phyloP scores from a whole-genome alignment of 805 yeast genomes.

The Yueomyces sp. region DNA sequence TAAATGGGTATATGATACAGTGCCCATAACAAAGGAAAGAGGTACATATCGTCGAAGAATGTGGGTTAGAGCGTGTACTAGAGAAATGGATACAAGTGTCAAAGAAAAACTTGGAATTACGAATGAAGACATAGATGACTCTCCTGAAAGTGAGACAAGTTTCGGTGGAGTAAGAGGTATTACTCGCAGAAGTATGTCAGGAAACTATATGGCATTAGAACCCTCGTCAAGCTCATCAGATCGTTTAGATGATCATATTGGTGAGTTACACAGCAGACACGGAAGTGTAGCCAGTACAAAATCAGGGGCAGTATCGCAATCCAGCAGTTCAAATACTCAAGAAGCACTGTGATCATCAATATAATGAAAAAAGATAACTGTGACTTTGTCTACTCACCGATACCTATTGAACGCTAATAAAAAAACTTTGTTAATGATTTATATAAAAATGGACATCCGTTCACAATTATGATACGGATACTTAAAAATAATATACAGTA shows the following conservation, averaged over 20 bases:
- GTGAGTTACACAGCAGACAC: background rate
- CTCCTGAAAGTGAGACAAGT: background rate
- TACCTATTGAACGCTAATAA: too few relatives aligned
- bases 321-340: too few relatives aligned
- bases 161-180: background rate
- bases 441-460: too few relatives aligned
- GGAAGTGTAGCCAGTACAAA: background rate
- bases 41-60: constrained; percentile 45
- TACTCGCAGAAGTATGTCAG: background rate
- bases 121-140: background rate
- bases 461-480: too few relatives aligned
- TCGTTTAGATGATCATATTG: background rate
- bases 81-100: constrained; percentile 11
- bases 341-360: too few relatives aligned
- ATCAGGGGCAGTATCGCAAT: background rate
- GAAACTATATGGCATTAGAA: background rate
- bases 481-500: too few relatives aligned
- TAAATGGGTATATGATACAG: constrained; percentile 74
- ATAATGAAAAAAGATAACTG: too few relatives aligned
- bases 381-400: too few relatives aligned
- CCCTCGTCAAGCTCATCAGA: background rate
- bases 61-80: constrained; percentile 38
- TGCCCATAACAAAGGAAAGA: constrained; percentile 16
- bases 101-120: background rate
- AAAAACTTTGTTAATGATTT: too few relatives aligned